Evolutionary conservation across 169 alveolate species (phyloP).

Genomic region (Plasmodium reichenowi): DNA sequence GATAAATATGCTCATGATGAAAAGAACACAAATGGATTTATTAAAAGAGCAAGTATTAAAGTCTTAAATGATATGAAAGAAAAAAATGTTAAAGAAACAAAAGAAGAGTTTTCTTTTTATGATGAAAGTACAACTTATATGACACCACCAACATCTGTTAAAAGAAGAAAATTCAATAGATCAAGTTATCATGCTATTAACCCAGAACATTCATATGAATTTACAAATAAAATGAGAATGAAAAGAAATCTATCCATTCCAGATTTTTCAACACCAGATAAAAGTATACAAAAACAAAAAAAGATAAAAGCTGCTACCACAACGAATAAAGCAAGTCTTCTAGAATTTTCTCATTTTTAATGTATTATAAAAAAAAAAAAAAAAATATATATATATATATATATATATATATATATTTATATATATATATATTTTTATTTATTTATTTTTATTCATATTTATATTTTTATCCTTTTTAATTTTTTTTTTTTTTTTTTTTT

Average conservation of each 20-base stretch:
- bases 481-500: background rate
- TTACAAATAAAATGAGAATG: conserved; percentile 12
- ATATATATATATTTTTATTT: background rate
- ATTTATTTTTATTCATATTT: background rate
- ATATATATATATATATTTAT: background rate
- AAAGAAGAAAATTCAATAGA: conserved; percentile 49
- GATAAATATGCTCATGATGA: conserved; percentile 72
- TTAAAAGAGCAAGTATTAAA: conserved; percentile 72
- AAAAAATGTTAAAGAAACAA: conserved; percentile 52
- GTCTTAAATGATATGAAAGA: conserved; percentile 74
- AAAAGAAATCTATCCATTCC: conserved; percentile 68
- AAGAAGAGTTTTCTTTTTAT: conserved; percentile 56
- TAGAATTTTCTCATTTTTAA: background rate
- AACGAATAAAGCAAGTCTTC: conserved; percentile 5
- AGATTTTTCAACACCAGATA: conserved; percentile 43
- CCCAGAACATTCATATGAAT: conserved; percentile 42
- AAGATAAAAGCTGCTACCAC: conserved; percentile 41
- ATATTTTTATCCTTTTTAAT: too few species aligned
- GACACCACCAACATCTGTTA: conserved; percentile 17
- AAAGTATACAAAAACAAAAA: conserved; percentile 9
- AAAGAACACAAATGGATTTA: conserved; percentile 46
- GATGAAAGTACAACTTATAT: conserved; percentile 37
- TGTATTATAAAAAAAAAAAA: background rate
- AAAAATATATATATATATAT: background rate
- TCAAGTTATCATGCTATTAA: conserved; percentile 38